phyloP scores from a whole-genome alignment of 2,329 filamentous ascomycete species.

The Ceratocystis cubensis region DNA sequence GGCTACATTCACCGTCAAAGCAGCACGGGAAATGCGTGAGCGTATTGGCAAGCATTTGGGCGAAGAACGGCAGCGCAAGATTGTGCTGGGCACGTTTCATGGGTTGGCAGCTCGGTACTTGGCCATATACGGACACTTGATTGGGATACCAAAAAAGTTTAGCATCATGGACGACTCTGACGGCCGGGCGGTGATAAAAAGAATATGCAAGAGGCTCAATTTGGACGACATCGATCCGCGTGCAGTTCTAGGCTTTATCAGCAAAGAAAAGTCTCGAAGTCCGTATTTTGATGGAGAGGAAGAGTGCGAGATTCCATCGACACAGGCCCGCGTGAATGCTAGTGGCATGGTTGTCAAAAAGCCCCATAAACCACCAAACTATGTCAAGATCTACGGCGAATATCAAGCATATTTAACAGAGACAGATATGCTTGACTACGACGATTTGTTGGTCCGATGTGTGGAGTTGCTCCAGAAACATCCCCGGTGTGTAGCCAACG shows the following conservation, averaged over 20 bases:
- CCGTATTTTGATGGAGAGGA: conserved; percentile 10
- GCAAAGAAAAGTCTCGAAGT: conserved; percentile 49
- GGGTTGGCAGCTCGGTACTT: conserved; percentile 81
- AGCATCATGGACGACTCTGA: conserved; percentile 81
- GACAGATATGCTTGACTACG: conserved; percentile 83
- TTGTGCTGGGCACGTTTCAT: conserved; percentile 89
- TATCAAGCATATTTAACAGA: conserved; percentile 65
- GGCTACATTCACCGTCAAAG: conserved; percentile 94
- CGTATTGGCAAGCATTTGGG: conserved; percentile 74
- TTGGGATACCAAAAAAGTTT: conserved; percentile 72
- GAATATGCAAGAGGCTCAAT: conserved; percentile 66
- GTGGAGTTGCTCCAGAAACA: conserved; percentile 61
- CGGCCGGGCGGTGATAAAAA: conserved; percentile 62
- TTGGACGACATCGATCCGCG: conserved; percentile 53
- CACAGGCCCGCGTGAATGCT: conserved; percentile 16
- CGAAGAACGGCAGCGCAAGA: conserved; percentile 56
- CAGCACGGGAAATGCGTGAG: conserved; percentile 83
- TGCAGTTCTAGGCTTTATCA: conserved; percentile 62
- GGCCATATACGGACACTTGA: conserved; percentile 67
- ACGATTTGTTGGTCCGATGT: conserved; percentile 77
- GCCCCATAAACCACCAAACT: conserved; percentile 40
- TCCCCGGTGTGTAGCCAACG: conserved; percentile 73
- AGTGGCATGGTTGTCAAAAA: conserved; percentile 22
- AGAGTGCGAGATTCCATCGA: not conserved
- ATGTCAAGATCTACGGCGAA: conserved; percentile 54